Evolutionary conservation across 306 rosid species (phyloP), one percentile per base, ranked within the genome.

Genomic region (Cucurbita pepo): DNA sequence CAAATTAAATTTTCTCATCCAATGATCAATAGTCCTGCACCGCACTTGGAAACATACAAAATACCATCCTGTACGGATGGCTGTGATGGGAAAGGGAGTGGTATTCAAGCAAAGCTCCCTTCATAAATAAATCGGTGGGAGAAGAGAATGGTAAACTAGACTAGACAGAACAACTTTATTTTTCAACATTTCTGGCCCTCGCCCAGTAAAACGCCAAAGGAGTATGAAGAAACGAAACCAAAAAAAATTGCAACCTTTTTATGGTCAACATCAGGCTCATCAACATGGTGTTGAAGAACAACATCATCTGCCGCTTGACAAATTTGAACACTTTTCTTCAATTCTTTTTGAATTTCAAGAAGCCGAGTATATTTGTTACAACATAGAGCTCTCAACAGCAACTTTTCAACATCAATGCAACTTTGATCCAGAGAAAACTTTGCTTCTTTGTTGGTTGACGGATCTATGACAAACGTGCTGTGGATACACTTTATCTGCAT

Each of bases 371-470:
- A 95, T 77, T 89, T 83, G 79, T 91, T 84, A 82, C 99, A 95
- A 79, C 86, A 84, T 78, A 95, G 91, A 73, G 97, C 97, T 81
- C 88, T 88, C 67, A 95, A 76, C 73, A 95, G 86, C 84, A 95
- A 86, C 76, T 88, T 79, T 87, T 95, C 99, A 75, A 91, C 99
- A 78, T 91, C 99, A 69, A 95, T 91, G 82, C 95, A 88, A 80
- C 87, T 88, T 83, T 86, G 96, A 76, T 91, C 95, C 83, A 95
- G 85, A 54, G 60, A 76, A 78, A 95, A 81, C 75, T 91, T 93
- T 73, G 97, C 96, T 78, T 89, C 97, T 86, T 86, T 91, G 79
- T 90, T 91, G 5, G 93, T 88, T 77, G 77, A 77, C 3, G 99
- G 97, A 84, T 95, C 99, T 80, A 95, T 88, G 60, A 86, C 95